Evolutionary conservation across 345 rosid species (phyloP), one percentile per base, ranked within the genome.

Genomic region (Clausena lansium): DNA sequence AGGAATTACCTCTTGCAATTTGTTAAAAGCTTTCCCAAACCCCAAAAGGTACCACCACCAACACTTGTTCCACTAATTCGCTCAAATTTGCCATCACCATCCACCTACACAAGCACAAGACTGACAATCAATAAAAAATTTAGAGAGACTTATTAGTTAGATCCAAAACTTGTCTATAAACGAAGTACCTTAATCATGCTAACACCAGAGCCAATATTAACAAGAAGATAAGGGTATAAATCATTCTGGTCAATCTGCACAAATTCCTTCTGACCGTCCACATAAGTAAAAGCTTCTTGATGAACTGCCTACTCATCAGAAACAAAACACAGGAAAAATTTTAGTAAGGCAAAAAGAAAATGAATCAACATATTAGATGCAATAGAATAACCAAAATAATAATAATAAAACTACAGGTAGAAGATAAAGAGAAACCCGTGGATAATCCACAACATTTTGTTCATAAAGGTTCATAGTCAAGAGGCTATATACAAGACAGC

Each of bases 151-250:
- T 0, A 5, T 58, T 45, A 20, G 27, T 67, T 35, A 59, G 67
- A 66, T 59, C 61, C 30, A 25, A 15, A 13, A 75, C 65, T 71
- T 39, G 50, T 27, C 33, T 1, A 63, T 67, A 70, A 74, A 14
- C 50, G 78, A 22, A 79, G 68, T 81, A 93, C 98, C 98, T 94
- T 94, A 78, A 94, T 94, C 94, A 94, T 92, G 92, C 98, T 88
- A 81, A 94, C 97, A 59, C 98, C 98, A 77, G 98, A 94, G 15
- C 98, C 98, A 14, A 94, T 92, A 74, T 94, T 94, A 79, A 94
- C 95, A 73, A 94, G 98, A 75, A 94, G 95, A 79, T 91, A 94
- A 19, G 97, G 98, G 83, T 80, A 93, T 74, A 95, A 74, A 86
- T 95, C 91, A 74, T 91, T 87, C 59, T 88, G 91, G 79, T 92